Conservation (phyloP, 1,284 basidiomycete species). For the Microbotryum lychnidis-dioicae region DNA sequence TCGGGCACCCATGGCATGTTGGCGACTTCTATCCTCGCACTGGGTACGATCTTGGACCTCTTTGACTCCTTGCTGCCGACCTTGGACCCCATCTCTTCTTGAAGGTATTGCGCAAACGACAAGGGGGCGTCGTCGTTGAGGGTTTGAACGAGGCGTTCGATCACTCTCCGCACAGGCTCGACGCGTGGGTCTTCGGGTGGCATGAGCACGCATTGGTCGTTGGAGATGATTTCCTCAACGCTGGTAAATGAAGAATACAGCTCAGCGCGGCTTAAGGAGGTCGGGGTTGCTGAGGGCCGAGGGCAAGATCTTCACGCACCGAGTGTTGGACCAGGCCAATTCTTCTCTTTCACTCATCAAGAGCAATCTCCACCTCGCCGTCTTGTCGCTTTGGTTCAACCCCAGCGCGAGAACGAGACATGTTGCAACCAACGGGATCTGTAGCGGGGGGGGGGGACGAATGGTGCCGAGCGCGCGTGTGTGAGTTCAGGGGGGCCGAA, state of each 20-base stretch:
- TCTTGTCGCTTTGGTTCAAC: slow-evolving; percentile 45
- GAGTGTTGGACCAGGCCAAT: slow-evolving; percentile 45
- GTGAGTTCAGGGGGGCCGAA: too few species aligned
- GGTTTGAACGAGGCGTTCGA: slow-evolving; percentile 34
- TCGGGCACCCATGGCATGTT: slow-evolving; percentile 39
- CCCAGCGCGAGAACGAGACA: slow-evolving; percentile 47
- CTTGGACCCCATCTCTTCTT: slow-evolving; percentile 24
- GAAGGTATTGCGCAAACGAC: slow-evolving; percentile 42
- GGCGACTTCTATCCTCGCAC: slow-evolving; percentile 38
- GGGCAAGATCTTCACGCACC: slow-evolving; percentile 34
- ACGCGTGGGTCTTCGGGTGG: slow-evolving; percentile 41
- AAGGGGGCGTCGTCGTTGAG: slow-evolving; percentile 42
- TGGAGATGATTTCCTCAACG: slow-evolving; percentile 40
- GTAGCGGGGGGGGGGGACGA: neutral
- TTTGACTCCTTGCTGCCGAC: slow-evolving; percentile 25
- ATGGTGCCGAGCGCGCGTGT: too few species aligned
- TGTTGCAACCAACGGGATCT: slow-evolving; percentile 16
- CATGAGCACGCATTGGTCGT: slow-evolving; percentile 44
- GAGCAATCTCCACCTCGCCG: slow-evolving; percentile 47
- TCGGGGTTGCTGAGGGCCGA: too few species aligned
- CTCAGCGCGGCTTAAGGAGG: neutral
- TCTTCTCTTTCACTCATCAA: slow-evolving; percentile 49
- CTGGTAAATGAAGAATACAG: neutral
- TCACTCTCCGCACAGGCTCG: slow-evolving; percentile 38
- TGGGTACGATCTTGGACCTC: slow-evolving; percentile 33